Percentiles rank a stretch among this genome's conserved stretches.
phyloP scores from a whole-genome alignment of 2,329 filamentous ascomycete species.

The Aspergillus pseudoterreus region DNA sequence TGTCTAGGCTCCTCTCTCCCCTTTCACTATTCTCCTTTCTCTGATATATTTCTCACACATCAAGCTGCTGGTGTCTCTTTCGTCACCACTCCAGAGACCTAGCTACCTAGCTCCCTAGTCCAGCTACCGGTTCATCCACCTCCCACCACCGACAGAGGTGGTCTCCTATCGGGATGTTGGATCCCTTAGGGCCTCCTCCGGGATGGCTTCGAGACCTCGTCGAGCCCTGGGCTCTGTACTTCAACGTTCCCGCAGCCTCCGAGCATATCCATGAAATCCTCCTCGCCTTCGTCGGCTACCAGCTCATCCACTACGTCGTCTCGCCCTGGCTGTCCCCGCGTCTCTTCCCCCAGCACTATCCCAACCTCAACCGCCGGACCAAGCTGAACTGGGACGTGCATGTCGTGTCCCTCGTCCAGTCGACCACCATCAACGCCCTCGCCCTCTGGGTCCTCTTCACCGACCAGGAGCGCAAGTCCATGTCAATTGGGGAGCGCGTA shows the following conservation, averaged over 20 bases:
- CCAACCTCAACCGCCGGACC: slow-evolving; percentile 51
- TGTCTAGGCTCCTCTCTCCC: neutral
- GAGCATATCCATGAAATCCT: slow-evolving; percentile 61
- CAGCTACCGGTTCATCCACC: neutral
- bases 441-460: slow-evolving; percentile 57
- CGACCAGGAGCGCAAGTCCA: slow-evolving; percentile 54
- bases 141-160: neutral
- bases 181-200: slow-evolving; percentile 48
- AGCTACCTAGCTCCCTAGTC: slow-evolving; percentile 3
- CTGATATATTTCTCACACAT: neutral
- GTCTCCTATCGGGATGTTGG: slow-evolving; percentile 35
- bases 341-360: slow-evolving; percentile 55
- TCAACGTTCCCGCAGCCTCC: slow-evolving; percentile 54
- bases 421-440: slow-evolving; percentile 51
- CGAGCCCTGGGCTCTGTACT: slow-evolving; percentile 49
- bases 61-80: neutral
- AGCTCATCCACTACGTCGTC: slow-evolving; percentile 50
- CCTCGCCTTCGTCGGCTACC: slow-evolving; percentile 55
- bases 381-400: slow-evolving; percentile 66
- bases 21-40: neutral
- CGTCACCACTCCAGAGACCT: neutral
- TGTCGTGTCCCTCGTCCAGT: slow-evolving; percentile 60
- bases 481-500: slow-evolving; percentile 52
- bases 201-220: slow-evolving; percentile 46
- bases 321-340: slow-evolving; percentile 53